phyloP scores from a whole-genome alignment of 306 rosid species.

The Cucurbita pepo region DNA sequence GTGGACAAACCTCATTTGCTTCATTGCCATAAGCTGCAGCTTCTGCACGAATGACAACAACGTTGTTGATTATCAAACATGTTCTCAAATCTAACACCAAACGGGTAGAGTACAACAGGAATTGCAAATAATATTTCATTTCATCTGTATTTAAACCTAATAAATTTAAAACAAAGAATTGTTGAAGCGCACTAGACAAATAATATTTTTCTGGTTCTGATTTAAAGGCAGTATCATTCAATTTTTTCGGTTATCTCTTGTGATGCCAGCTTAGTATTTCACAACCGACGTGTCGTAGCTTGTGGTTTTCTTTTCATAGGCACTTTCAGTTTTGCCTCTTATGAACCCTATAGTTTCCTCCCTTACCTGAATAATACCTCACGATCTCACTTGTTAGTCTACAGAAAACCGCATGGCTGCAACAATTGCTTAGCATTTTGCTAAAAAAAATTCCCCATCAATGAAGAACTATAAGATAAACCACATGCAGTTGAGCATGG shows the following conservation, averaged over 20 bases:
- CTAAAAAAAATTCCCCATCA: not conserved
- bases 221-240: not conserved
- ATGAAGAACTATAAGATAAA: not conserved
- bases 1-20: constrained; percentile 42
- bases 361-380: not conserved
- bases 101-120: not conserved
- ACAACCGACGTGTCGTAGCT: not conserved
- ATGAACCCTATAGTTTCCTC: not conserved
- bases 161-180: not conserved
- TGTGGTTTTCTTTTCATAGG: not conserved
- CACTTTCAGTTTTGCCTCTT: not conserved
- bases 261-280: not conserved
- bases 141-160: not conserved
- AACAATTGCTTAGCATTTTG: not conserved
- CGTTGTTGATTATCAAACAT: not conserved
- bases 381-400: not conserved
- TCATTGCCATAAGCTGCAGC: constrained; percentile 71
- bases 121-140: not conserved
- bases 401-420: not conserved
- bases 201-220: not conserved
- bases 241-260: not conserved
- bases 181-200: not conserved
- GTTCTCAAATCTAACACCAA: not conserved
- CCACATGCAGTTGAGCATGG: too few species aligned
- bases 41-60: constrained; percentile 35